Base-by-base conservation (phyloP, 2,329 filamentous ascomycete species). In the Pestalotiopsis sp. region DNA sequence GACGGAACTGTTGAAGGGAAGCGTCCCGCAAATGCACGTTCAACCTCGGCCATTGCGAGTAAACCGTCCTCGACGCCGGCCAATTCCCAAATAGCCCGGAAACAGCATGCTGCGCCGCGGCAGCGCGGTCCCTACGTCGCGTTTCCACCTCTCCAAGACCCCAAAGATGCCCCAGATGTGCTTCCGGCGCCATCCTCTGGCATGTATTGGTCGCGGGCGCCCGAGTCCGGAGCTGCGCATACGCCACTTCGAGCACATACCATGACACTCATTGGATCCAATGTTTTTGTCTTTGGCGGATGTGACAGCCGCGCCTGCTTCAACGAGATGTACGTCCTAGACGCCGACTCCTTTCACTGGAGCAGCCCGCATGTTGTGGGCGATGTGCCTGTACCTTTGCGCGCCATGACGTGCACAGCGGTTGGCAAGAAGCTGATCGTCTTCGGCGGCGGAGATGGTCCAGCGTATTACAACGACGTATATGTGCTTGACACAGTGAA, bases 401-500 rank as follows among this genome's bases (percentile, higher is more conserved):
- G 90, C 52, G 90, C 90, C 72, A 92, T 92, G 90, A 92, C 90
- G 5, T 91, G 89, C 75, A 92, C 90, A 4, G 89, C 90, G 27
- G 89, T 92, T 23, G 89, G 89, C 72, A 91, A 91, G 82, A 92
- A 91, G 78, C 83, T 92, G 36, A 86, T 92, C 58, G 84, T 92
- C 2, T 92, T 92, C 75, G 90, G 90, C 66, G 90, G 90, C 59
- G 90, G 90, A 68, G 90, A 92, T 74, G 90, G 90, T 0, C 90
- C 90, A 0, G 86, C 89, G 27, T 92, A 92, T 78, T 92, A 92
- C 78, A 92, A 92, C 75, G 89, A 92, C 73, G 87, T 92, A 23
- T 92, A 92, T 76, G 89, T 92, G 60, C 83, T 92, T n/a, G 90
- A 92, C 75, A 92, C 90, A 25, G 83, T 90, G 70, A 92, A 89